Conservation (phyloP, 768 basidiomycete genomes). For the Boletellus emodensis region DNA sequence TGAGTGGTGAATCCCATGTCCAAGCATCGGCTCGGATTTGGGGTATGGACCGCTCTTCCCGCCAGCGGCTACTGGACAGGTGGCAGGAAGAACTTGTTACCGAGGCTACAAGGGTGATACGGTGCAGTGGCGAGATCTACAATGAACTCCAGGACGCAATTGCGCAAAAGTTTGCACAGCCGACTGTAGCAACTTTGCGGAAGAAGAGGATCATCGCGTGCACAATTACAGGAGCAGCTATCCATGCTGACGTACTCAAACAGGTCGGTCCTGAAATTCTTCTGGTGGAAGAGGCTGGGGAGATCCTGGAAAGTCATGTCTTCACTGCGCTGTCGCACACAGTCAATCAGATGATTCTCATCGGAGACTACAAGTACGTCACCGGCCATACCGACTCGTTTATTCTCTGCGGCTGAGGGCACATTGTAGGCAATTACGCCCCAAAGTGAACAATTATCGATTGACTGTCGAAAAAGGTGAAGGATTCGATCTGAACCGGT, state of each 20-base stretch:
- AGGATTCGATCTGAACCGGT: slow-evolving; percentile 62
- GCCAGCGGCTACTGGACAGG: slow-evolving; percentile 22
- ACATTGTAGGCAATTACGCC: slow-evolving; percentile 57
- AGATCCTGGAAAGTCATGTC: slow-evolving; percentile 65
- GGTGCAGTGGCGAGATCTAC: slow-evolving; percentile 29
- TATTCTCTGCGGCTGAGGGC: not conserved
- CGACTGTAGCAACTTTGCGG: slow-evolving; percentile 32
- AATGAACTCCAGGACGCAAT: slow-evolving; percentile 35
- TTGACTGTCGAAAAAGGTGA: slow-evolving; percentile 68
- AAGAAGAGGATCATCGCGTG: slow-evolving; percentile 59
- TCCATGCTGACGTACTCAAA: slow-evolving; percentile 44
- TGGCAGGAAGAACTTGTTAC: slow-evolving; percentile 37
- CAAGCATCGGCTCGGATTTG: slow-evolving; percentile 32
- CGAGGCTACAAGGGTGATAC: slow-evolving; percentile 33
- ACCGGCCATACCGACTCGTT: not conserved
- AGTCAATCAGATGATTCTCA: slow-evolving; percentile 55
- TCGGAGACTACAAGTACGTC: slow-evolving; percentile 66
- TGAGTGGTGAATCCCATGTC: slow-evolving; percentile 29
- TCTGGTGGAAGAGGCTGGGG: slow-evolving; percentile 69
- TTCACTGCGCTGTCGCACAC: slow-evolving; percentile 49
- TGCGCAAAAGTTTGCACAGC: slow-evolving; percentile 31
- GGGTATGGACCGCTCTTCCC: slow-evolving; percentile 31
- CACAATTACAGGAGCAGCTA: slow-evolving; percentile 68
- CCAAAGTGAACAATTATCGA: slow-evolving; percentile 63
- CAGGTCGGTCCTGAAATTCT: slow-evolving; percentile 45